These are phyloP conservation scores for Phalaenopsis hybrid DNA, from an alignment of 116 monocot species.

Conservation along the genomic window DNA sequence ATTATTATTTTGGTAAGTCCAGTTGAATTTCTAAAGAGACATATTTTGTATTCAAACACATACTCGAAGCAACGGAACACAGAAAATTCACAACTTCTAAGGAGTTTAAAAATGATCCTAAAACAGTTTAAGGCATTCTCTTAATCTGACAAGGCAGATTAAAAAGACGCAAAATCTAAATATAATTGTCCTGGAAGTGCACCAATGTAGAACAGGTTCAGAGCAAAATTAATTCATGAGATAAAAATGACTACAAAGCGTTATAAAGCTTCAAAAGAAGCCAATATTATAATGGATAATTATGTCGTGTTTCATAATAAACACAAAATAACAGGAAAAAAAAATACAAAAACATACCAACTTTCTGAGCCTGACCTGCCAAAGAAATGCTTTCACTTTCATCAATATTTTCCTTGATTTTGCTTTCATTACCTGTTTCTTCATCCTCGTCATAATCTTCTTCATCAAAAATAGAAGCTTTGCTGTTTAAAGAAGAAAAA, in stretches of 20 bases:
- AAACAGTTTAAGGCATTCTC: not conserved
- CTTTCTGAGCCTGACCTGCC: conserved; percentile 28
- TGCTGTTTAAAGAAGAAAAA: conserved; percentile 38
- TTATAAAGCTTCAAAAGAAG: not conserved
- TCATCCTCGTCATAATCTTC: conserved; percentile 98
- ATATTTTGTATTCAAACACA: not conserved
- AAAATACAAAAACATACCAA: not conserved
- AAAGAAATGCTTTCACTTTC: conserved; percentile 9
- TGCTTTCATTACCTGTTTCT: conserved; percentile 30
- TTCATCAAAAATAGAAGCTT: conserved; percentile 75
- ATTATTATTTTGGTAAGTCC: not conserved
- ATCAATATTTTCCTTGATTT: conserved; percentile 11
- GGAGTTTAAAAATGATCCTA: not conserved
- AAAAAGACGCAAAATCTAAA: not conserved
- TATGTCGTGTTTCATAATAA: not conserved
- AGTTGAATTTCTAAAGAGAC: not conserved
- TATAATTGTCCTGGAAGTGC: not conserved
- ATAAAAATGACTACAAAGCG: not conserved
- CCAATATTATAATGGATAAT: not conserved
- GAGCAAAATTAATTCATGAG: not conserved
- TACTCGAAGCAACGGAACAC: not conserved
- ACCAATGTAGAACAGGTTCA: not conserved
- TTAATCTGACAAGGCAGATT: not conserved
- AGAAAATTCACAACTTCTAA: not conserved
- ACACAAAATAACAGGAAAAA: not conserved